These are phyloP conservation scores for Acidiella bohemica DNA, from an alignment of 495 filamentous ascomycete genomes.

Conservation along the genomic window DNA sequence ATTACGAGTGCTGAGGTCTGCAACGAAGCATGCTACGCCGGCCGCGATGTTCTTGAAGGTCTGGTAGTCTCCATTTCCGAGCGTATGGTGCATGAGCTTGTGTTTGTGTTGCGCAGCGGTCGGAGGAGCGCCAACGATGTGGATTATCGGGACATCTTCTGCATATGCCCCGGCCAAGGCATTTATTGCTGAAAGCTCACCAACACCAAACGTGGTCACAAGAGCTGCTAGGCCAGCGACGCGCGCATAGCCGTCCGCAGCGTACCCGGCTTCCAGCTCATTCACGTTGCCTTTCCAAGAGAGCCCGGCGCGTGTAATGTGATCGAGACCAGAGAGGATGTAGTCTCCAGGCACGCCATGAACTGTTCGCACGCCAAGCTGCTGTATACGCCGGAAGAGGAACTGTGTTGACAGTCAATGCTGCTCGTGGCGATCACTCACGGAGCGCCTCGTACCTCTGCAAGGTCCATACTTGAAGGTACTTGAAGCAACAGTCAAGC, in stretches of 20 bases:
- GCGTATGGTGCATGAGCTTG: conserved; percentile 79
- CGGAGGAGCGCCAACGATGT: conserved; percentile 64
- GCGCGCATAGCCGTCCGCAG: conserved; percentile 60
- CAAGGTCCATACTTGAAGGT: too few relatives aligned
- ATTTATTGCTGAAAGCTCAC: conserved; percentile 56
- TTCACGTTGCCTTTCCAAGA: conserved; percentile 58
- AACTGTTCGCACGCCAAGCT: conserved; percentile 47
- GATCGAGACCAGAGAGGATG: conserved; percentile 43
- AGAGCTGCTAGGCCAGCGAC: conserved; percentile 42
- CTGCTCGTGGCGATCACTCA: too few relatives aligned
- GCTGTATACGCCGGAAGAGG: conserved; percentile 47
- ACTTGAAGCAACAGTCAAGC: too few relatives aligned
- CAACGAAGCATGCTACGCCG: conserved; percentile 57
- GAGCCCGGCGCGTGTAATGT: conserved; percentile 43
- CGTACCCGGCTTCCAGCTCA: conserved; percentile 57
- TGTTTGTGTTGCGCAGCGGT: conserved; percentile 60
- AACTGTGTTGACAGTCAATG: too few relatives aligned
- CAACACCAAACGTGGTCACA: conserved; percentile 65
- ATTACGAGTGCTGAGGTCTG: conserved; percentile 23
- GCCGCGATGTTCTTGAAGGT: conserved; percentile 71
- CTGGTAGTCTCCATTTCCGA: conserved; percentile 81
- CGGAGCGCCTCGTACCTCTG: too few relatives aligned
- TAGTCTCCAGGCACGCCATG: conserved; percentile 52
- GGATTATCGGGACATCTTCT: conserved; percentile 64
- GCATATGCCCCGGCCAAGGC: conserved; percentile 56